A percentile compares a stretch with the other conserved stretches of the same genome.
Evolutionary conservation across 2,329 filamentous ascomycete genomes (phyloP).

Genomic region (Cladosporium sp.): DNA sequence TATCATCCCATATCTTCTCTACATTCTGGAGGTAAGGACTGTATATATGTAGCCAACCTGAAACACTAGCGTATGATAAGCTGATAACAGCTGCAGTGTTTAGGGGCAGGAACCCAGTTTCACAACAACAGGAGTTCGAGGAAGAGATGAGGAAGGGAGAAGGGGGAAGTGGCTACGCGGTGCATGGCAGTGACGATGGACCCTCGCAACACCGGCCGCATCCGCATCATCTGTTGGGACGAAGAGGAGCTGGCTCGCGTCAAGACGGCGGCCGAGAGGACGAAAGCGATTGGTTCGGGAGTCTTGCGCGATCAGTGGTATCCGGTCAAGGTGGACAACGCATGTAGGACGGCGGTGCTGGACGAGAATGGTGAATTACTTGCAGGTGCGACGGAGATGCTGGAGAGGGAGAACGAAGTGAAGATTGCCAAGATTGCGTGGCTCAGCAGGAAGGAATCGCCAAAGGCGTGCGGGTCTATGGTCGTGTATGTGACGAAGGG

Average conservation of each 20-base stretch:
- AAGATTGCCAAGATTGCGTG: constrained; percentile 4
- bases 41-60: no score
- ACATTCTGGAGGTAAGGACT: no score
- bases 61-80: no score
- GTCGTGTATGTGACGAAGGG: constrained; percentile 1
- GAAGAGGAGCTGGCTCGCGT: constrained; percentile 1
- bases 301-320: constrained; percentile 10
- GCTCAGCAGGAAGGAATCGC: constrained; percentile 6
- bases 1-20: no score
- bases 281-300: neutral
- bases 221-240: constrained; percentile 1
- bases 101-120: no score
- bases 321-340: constrained; percentile 12
- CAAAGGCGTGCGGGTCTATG: constrained; percentile 10
- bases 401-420: constrained; percentile 9
- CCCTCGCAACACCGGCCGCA: neutral
- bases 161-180: neutral
- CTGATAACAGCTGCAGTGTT: no score
- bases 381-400: neutral
- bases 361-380: neutral
- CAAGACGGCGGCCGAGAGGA: constrained; percentile 4
- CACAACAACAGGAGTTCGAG: no score
- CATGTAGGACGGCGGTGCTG: constrained; percentile 4
- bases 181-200: constrained; percentile 12
- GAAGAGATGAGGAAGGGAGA: constrained; percentile 6